A percentile compares a stretch with the other conserved stretches of the same genome.
Conservation (phyloP, 1,284 basidiomycete genomes). For the Apiotrichum montevideense region DNA sequence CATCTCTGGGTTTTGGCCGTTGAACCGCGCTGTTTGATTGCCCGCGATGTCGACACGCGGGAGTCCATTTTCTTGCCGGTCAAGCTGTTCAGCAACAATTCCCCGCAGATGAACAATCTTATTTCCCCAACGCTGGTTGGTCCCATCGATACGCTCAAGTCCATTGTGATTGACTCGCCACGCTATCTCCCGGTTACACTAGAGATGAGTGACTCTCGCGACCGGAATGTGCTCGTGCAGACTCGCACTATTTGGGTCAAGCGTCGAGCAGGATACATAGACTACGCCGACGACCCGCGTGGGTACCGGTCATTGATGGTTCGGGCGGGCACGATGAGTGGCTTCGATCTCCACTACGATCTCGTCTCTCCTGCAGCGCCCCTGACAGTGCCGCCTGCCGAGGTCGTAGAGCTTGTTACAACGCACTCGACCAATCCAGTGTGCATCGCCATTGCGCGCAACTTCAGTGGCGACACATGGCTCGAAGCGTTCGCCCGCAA, state of each 20-base stretch:
- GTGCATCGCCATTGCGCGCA: conserved; percentile 68
- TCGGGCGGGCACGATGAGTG: conserved; percentile 68
- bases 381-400: conserved; percentile 55
- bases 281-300: conserved; percentile 85
- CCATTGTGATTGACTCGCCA: conserved; percentile 80
- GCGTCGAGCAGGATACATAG: conserved; percentile 81
- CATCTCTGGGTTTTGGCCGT: conserved; percentile 95
- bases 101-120: conserved; percentile 50
- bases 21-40: conserved; percentile 85
- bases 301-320: conserved; percentile 81
- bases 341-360: conserved; percentile 67
- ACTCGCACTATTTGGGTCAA: conserved; percentile 85
- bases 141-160: conserved; percentile 68
- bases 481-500: conserved; percentile 65
- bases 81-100: conserved; percentile 60
- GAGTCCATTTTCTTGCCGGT: conserved; percentile 86
- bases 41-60: conserved; percentile 80
- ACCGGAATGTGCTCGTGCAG: conserved; percentile 62
- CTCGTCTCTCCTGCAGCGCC: conserved; percentile 64
- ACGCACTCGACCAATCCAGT: conserved; percentile 73
- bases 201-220: conserved; percentile 62
- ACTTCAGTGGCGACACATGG: conserved; percentile 56
- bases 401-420: conserved; percentile 74
- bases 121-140: conserved; percentile 89
- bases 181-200: conserved; percentile 90